These are phyloP conservation scores for Penicillium lagena DNA, from an alignment of 495 filamentous ascomycete genomes.

Conservation along the genomic window DNA sequence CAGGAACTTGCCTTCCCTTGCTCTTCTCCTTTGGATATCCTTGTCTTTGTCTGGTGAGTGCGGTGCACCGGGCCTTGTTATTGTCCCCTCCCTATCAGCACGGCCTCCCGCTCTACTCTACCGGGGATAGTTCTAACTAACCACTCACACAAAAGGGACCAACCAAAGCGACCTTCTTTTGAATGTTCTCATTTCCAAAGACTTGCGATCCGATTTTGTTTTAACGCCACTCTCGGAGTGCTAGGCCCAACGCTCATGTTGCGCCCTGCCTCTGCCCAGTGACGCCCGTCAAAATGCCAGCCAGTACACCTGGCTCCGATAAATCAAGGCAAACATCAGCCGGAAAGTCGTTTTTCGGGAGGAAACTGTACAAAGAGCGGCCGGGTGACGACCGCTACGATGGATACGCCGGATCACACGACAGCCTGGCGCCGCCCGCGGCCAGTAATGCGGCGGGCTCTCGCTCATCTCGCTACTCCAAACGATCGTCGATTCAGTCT, in stretches of 20 bases:
- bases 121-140: constrained; percentile 16
- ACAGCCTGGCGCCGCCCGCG: constrained; percentile 40
- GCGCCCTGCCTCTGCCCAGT: constrained; percentile 29
- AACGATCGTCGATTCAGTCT: constrained; percentile 71
- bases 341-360: constrained; percentile 82
- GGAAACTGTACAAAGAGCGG: constrained; percentile 70
- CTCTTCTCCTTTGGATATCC: constrained; percentile 1
- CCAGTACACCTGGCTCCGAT: constrained; percentile 55
- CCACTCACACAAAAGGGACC: too few species aligned
- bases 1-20: constrained; percentile 12
- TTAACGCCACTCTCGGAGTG: too few species aligned
- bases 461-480: constrained; percentile 72
- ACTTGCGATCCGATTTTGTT: background rate
- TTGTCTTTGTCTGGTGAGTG: constrained; percentile 10
- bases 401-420: constrained; percentile 41
- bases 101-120: constrained; percentile 4
- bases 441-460: constrained; percentile 54
- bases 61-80: background rate
- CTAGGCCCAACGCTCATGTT: constrained; percentile 26
- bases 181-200: constrained; percentile 14
- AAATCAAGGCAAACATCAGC: constrained; percentile 78
- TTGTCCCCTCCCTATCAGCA: constrained; percentile 2
- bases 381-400: constrained; percentile 51
- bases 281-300: constrained; percentile 43
- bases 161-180: background rate